Evolutionary conservation across 495 filamentous ascomycete genomes (phyloP).

Genomic region (Podospora pseudopauciseta): DNA sequence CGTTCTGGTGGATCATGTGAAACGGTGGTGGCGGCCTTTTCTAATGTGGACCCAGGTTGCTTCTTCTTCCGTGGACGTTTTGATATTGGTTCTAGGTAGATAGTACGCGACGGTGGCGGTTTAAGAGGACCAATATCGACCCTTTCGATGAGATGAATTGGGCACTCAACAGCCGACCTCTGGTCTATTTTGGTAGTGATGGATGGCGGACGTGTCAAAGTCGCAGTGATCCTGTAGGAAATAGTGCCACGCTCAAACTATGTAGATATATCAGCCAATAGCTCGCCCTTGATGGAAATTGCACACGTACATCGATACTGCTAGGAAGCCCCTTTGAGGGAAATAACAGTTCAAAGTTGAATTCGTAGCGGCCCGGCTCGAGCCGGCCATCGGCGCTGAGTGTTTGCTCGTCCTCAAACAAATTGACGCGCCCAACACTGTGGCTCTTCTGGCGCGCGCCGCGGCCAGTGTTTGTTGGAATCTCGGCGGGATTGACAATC

Average conservation of each 20-base stretch:
- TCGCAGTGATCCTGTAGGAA: slow-evolving; percentile 83
- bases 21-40: slow-evolving; percentile 21
- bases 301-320: slow-evolving; percentile 78
- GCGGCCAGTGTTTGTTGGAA: slow-evolving; percentile 42
- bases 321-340: slow-evolving; percentile 80
- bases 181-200: slow-evolving; percentile 55
- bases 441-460: slow-evolving; percentile 61
- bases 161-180: slow-evolving; percentile 70
- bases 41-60: slow-evolving; percentile 19
- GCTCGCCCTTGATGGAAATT: not conserved
- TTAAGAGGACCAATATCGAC: slow-evolving; percentile 54
- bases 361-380: slow-evolving; percentile 82
- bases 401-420: slow-evolving; percentile 89
- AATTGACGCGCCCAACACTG: slow-evolving; percentile 75
- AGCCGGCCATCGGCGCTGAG: slow-evolving; percentile 88
- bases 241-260: slow-evolving; percentile 96
- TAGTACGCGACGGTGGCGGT: slow-evolving; percentile 63
- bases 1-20: slow-evolving; percentile 30
- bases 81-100: slow-evolving; percentile 74
- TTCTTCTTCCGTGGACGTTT: slow-evolving; percentile 54
- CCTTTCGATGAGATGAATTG: slow-evolving; percentile 72
- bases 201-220: slow-evolving; percentile 82
- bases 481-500: slow-evolving; percentile 42
- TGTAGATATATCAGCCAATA: slow-evolving; percentile 20
- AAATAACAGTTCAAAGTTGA: slow-evolving; percentile 80